Base-by-base conservation (phyloP, 139 green algal genomes). In the Zygnema circumcarinatum region DNA sequence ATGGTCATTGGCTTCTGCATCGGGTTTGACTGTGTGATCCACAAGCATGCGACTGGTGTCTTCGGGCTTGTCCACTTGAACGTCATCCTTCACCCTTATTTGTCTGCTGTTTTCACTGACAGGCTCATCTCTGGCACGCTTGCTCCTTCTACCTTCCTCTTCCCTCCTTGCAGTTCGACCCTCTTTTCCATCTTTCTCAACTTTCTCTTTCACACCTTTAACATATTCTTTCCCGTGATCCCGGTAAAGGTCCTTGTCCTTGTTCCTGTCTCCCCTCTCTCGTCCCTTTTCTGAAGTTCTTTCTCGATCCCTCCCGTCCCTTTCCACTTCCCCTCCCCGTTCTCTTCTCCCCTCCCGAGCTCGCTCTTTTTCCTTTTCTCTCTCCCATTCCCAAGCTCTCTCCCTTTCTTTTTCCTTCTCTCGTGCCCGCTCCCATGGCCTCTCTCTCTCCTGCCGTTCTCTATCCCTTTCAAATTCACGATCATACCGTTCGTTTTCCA, bases 51-150 rank as follows among this genome's bases (percentile, higher is more conserved):
- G 11, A 38, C 3, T 52, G 3, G 32, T 76, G 47, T 80, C 47
- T 16, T 83, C 76, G 11, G 16, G 7, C 76, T 83, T 83, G 38
- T 83, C 76, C 33, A 11, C 33, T 76, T 52, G 56, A 67, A 36
- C 3, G 52, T 76, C 41, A 42, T 52, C 33, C 76, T 76, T 52
- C 47, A 29, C 76, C 52, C 33, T 76, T 3, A 22, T 39, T 81
- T 83, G 32, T 42, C 33, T 52, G 32, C 33, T 76, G 75, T 16
- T 16, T 38, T 83, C 76, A 22, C 67, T 69, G 11, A 79, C 41
- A 81, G 74, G 41, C 47, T 76, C 76, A 39, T 7, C 76, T 73
- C 76, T 73, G 7, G 7, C 69, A 7, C 36, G 7, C 11, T 78
- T 41, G 36, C 16, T 78, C 69, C 69, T 78, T 78, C 16, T 78